A percentile compares a stretch with the other conserved stretches of the same genome.
Evolutionary conservation across 108 stramenopile genomes (phyloP).

Genomic region (Nitzschia putrida): DNA sequence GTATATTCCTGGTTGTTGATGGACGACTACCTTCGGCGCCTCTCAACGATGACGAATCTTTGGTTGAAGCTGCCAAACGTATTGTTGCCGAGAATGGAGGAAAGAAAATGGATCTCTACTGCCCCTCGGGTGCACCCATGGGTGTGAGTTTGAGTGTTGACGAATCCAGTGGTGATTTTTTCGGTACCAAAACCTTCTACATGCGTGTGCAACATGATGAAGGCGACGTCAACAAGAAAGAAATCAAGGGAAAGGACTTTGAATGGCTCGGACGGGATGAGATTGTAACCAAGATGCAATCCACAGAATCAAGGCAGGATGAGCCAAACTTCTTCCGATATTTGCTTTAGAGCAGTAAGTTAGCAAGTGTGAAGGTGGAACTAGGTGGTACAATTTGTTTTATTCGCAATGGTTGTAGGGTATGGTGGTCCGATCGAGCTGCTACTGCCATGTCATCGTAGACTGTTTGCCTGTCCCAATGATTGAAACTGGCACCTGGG

Average conservation of each 20-base stretch:
- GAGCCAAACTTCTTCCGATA: slow-evolving; percentile 79
- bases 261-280: slow-evolving; percentile 80
- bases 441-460: too few species aligned
- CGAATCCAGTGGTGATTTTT: slow-evolving; percentile 37
- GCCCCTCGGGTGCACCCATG: slow-evolving; percentile 65
- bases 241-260: slow-evolving; percentile 53
- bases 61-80: slow-evolving; percentile 60
- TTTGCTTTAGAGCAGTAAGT: too few species aligned
- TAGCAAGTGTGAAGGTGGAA: too few species aligned
- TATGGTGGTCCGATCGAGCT: too few species aligned
- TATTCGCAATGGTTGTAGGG: too few species aligned
- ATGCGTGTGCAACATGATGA: slow-evolving; percentile 71
- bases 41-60: slow-evolving; percentile 50
- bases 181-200: slow-evolving; percentile 81
- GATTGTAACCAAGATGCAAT: slow-evolving; percentile 54
- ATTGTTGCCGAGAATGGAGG: slow-evolving; percentile 34
- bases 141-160: slow-evolving; percentile 61
- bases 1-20: slow-evolving; percentile 65
- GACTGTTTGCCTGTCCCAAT: too few species aligned
- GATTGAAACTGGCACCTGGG: too few species aligned
- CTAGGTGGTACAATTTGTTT: too few species aligned
- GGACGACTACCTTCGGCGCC: slow-evolving; percentile 71
- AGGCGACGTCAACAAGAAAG: slow-evolving; percentile 44
- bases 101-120: slow-evolving; percentile 57
- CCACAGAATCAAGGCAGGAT: slow-evolving; percentile 49